Percentiles rank a stretch among this genome's conserved stretches.
Evolutionary conservation across 495 filamentous ascomycete genomes (phyloP).

Genomic region (Daldinia caldariorum): DNA sequence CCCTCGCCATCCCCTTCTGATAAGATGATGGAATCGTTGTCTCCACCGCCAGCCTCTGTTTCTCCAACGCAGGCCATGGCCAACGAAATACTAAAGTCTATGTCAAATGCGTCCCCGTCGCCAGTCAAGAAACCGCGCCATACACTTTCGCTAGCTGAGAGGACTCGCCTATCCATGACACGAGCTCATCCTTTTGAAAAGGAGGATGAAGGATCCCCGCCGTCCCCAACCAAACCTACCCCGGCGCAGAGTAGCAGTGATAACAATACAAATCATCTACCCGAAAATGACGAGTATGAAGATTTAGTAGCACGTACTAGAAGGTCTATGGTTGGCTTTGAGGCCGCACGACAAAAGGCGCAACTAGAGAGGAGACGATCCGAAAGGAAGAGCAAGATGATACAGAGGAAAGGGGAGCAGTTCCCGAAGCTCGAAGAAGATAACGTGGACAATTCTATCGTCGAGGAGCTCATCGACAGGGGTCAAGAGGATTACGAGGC

Average conservation of each 20-base stretch:
- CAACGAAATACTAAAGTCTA: conserved; percentile 66
- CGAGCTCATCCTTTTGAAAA: conserved; percentile 51
- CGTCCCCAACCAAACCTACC: conserved; percentile 40
- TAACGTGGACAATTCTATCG: conserved; percentile 38
- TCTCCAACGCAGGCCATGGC: conserved; percentile 62
- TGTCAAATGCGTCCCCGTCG: conserved; percentile 60
- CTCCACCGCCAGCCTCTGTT: conserved; percentile 46
- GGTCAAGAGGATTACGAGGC: conserved; percentile 79
- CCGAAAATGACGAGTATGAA: conserved; percentile 47
- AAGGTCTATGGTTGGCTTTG: conserved; percentile 78
- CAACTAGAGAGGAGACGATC: conserved; percentile 66
- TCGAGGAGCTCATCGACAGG: conserved; percentile 48
- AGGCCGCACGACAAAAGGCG: conserved; percentile 61
- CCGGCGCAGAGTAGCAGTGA: conserved; percentile 7
- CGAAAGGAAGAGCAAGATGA: conserved; percentile 55
- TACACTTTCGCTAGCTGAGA: conserved; percentile 64
- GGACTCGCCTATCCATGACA: conserved; percentile 61
- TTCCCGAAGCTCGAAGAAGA: conserved; percentile 57
- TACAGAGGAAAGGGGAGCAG: conserved; percentile 48
- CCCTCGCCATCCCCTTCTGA: conserved; percentile 40
- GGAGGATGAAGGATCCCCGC: conserved; percentile 44
- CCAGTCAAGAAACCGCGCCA: conserved; percentile 63
- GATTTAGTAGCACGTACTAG: conserved; percentile 78
- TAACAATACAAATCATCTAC: conserved; percentile 30
- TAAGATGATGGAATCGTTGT: conserved; percentile 42